These are phyloP conservation scores for Orbilia quercus DNA, from an alignment of 2,329 filamentous ascomycete genomes.

Conservation along the genomic window DNA sequence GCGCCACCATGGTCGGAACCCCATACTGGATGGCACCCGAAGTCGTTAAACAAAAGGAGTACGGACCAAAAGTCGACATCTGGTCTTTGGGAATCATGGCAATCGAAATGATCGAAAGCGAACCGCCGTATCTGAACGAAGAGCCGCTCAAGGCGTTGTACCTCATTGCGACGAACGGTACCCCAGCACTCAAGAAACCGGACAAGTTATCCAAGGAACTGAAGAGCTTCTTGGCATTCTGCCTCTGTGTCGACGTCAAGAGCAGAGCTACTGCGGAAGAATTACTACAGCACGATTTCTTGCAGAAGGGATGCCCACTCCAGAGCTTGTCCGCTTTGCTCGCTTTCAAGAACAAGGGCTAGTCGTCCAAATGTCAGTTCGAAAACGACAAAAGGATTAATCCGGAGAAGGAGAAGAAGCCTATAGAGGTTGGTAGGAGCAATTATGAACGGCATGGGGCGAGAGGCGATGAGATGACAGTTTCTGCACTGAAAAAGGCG, in stretches of 20 bases:
- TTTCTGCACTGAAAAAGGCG: not conserved
- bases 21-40: conserved; percentile 99
- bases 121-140: conserved; percentile 97
- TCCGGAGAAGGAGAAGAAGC: conserved; percentile 1
- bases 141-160: conserved; percentile 97
- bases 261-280: conserved; percentile 91
- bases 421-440: not conserved
- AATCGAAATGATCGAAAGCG: conserved; percentile 99
- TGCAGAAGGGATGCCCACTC: conserved; percentile 88
- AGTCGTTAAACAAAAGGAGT: conserved; percentile 99
- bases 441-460: not conserved
- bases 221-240: conserved; percentile 95
- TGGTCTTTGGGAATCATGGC: conserved; percentile 99
- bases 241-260: conserved; percentile 95
- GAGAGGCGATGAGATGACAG: not conserved
- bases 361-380: not conserved
- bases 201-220: conserved; percentile 98
- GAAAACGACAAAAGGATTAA: not conserved
- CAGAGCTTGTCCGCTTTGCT: conserved; percentile 86
- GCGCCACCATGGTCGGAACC: conserved; percentile 98
- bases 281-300: conserved; percentile 89
- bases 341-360: conserved; percentile 75
- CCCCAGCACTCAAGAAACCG: conserved; percentile 94
- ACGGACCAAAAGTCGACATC: conserved; percentile 97
- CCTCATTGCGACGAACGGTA: conserved; percentile 97